Evolutionary conservation across 1,284 basidiomycete genomes (phyloP).

Genomic region (Microbotryomycetes sp.): DNA sequence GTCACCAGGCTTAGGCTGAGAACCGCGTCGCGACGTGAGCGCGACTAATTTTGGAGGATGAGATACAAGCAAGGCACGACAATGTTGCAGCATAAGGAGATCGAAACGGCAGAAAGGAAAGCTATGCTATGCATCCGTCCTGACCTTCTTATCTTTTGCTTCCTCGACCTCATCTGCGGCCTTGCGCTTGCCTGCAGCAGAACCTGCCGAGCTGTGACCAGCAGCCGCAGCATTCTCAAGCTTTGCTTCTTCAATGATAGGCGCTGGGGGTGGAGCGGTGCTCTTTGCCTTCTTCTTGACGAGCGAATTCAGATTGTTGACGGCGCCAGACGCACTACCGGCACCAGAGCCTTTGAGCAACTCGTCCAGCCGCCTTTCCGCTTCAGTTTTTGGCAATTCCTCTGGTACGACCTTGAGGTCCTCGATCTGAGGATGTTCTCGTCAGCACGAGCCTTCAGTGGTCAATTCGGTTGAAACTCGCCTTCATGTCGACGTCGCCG

Average conservation of each 20-base stretch:
- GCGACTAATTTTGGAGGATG: not conserved
- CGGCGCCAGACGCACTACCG: slow-evolving; percentile 4
- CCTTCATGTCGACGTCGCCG: slow-evolving; percentile 31
- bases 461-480: slow-evolving; percentile 4
- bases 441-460: not conserved
- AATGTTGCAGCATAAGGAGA: too few species aligned
- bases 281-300: slow-evolving; percentile 36
- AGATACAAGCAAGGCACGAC: too few species aligned
- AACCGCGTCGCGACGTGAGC: not conserved
- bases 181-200: slow-evolving; percentile 8
- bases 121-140: too few species aligned
- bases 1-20: not conserved
- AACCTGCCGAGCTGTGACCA: not conserved
- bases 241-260: not conserved
- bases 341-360: slow-evolving; percentile 20
- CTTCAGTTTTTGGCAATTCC: slow-evolving; percentile 22
- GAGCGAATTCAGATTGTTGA: slow-evolving; percentile 33
- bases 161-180: slow-evolving; percentile 6
- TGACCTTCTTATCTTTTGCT: slow-evolving; percentile 6
- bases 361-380: slow-evolving; percentile 23
- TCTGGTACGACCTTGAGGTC: slow-evolving; percentile 33
- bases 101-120: too few species aligned
- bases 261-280: not conserved
- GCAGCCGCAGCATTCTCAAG: not conserved
- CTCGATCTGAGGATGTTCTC: slow-evolving; percentile 31